These are phyloP conservation scores for Beauveria brongniartii DNA, from an alignment of 2,329 filamentous ascomycete species.

Conservation along the genomic window DNA sequence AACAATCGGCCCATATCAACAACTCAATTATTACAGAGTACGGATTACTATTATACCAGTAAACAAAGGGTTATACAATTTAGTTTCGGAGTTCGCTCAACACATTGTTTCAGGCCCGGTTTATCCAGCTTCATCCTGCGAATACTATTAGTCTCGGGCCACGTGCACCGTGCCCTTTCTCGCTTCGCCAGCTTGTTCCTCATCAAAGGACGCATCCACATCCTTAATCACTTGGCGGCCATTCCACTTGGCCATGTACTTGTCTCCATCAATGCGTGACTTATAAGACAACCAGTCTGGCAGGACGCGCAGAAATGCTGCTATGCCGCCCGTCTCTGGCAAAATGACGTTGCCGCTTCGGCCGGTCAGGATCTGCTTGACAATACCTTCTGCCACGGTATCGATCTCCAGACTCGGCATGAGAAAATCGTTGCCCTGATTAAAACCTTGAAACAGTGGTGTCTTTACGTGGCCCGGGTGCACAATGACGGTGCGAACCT, in stretches of 20 bases:
- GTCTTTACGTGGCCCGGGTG: conserved; percentile 41
- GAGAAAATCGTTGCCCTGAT: conserved; percentile 38
- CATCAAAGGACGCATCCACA: conserved; percentile 30
- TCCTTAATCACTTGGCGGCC: conserved; percentile 42
- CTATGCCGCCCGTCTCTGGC: conserved; percentile 29
- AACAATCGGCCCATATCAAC: not conserved
- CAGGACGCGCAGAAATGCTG: conserved; percentile 39
- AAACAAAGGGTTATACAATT: not conserved
- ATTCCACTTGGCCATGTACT: conserved; percentile 35
- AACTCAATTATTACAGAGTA: not conserved
- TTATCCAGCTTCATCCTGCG: not conserved
- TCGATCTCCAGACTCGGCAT: conserved; percentile 30
- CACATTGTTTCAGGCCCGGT: not conserved
- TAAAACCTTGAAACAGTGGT: conserved; percentile 37
- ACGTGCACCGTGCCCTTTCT: conserved; percentile 32
- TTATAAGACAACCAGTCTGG: conserved; percentile 57
- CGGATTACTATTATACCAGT: not conserved
- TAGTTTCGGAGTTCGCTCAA: not conserved
- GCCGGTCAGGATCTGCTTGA: conserved; percentile 40
- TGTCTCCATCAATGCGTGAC: conserved; percentile 35
- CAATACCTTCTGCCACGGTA: conserved; percentile 37
- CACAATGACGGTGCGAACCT: conserved; percentile 58
- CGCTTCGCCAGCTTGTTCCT: conserved; percentile 18
- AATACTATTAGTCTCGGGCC: conserved; percentile 15
- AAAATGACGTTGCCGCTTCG: conserved; percentile 40